phyloP scores from a whole-genome alignment of 2,329 filamentous ascomycete genomes.

The Penicillium sp. region DNA sequence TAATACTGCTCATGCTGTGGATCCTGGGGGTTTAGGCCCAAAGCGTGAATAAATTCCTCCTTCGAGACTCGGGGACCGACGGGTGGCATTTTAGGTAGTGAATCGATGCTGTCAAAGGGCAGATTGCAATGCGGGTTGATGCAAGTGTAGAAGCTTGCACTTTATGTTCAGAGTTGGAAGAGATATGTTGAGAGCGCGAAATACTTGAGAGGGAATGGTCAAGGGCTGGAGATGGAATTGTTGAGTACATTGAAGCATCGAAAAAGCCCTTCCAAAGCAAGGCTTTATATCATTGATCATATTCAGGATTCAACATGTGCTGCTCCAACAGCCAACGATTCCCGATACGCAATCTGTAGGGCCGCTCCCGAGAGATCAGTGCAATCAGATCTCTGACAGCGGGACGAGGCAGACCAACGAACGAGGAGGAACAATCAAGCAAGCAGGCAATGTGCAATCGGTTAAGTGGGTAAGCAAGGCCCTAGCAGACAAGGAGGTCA shows the following conservation, averaged over 20 bases:
- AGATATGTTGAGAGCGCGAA: no score
- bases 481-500: not conserved
- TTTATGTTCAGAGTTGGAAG: not conserved
- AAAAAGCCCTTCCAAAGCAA: not conserved
- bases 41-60: conserved; percentile 48
- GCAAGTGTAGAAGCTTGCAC: not conserved
- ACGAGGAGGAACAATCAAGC: conserved; percentile 14
- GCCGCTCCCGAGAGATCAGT: conserved; percentile 9
- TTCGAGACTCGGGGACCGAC: conserved; percentile 47
- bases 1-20: conserved; percentile 47
- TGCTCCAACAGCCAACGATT: conserved; percentile 6
- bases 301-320: not conserved
- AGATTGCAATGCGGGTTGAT: not conserved
- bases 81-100: conserved; percentile 25
- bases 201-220: not conserved
- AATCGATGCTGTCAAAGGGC: not conserved
- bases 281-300: conserved; percentile 15
- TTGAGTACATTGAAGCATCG: not conserved
- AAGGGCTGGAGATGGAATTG: not conserved
- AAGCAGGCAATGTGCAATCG: conserved; percentile 15
- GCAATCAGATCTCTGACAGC: conserved; percentile 17
- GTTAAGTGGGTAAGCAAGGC: conserved; percentile 8
- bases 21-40: conserved; percentile 42
- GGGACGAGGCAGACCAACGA: conserved; percentile 21
- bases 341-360: conserved; percentile 1